Base-by-base conservation (phyloP, 2,329 filamentous ascomycete genomes). In the Penicillium sp. region DNA sequence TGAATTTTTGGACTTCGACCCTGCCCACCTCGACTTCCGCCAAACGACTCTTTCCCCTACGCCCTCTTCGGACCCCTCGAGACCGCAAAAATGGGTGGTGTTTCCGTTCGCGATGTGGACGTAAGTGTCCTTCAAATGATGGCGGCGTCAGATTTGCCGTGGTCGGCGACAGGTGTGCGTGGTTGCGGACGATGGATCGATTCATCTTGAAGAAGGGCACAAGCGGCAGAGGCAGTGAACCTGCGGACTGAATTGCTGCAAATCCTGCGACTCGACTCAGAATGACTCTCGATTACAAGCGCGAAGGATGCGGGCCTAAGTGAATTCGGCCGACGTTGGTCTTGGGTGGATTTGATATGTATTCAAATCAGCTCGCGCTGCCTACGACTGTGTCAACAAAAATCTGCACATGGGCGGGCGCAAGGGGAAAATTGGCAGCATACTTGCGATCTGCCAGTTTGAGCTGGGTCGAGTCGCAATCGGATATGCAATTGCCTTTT, bases 31-130 rank as follows among this genome's bases (percentile, higher is more conserved):
- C 66, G 60, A 62, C 57, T 54, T 62, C 57, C 63, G 59, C 57
- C 64, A 57, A 60, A 49, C 53, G 55, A 59, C 60, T 60, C 55
- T 56, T 56, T 52, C 51, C 53, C 59, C 53, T 54, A 53, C 53
- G 56, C 55, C 60, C 59, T 63, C 57, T 59, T 60, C 58, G 58
- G 59, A 59, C 61, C 59, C 59, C 61, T 57, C 66, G 62, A 45
- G 43, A 45, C 67, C 74, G 76, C 75, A 74, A 82, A 73, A 70
- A 84, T 84, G 81, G 77, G 78, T 73, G 81, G 81, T 73, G 80
- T 84, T 71, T 77, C 75, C 67, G 81, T 84, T 74, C 79, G 80
- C 71, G 81, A 83, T 77, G 81, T 84, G 71, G 78, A 81, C 69
- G 77, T 79, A 75, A 68, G 74, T 73, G 50, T 63, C 57, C 51